Conservation (phyloP, 78 protist species). For the Dictyostelium intermedium region DNA sequence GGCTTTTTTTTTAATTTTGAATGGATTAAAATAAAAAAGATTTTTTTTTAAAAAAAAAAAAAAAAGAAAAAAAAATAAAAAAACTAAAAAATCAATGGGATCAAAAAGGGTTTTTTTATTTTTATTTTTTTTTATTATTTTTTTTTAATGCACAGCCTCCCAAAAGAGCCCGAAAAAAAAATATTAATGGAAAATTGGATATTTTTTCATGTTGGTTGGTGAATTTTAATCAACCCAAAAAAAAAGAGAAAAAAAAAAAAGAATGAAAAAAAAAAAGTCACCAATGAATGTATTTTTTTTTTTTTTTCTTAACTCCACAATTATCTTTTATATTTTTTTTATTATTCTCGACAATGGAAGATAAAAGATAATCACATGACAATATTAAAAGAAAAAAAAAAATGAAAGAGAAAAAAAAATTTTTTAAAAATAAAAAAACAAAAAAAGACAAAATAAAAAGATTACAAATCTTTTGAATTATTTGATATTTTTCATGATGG, state of each 20-base stretch:
- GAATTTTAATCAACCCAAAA: not conserved
- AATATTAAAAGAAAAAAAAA: no score
- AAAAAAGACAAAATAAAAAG: no score
- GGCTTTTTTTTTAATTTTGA: not conserved
- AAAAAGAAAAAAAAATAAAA: no score
- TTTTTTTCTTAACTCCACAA: no score
- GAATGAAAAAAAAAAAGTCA: no score
- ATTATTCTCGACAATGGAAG: not conserved
- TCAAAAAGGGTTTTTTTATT: not conserved
- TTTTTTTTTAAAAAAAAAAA: no score
- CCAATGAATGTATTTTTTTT: not conserved
- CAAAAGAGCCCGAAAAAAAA: not conserved
- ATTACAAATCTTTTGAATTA: not conserved
- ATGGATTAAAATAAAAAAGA: not conserved
- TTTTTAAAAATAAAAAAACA: no score
- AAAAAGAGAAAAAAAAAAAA: no score
- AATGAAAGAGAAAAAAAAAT: no score
- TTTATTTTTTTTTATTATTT: no score
- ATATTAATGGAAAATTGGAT: not conserved
- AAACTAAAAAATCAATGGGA: not conserved
- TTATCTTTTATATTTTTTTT: no score
- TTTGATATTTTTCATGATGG: not conserved
- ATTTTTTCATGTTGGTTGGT: not conserved
- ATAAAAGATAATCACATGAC: not conserved
- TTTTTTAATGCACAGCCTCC: not conserved